phyloP scores from a whole-genome alignment of 192 early-diverging fungal species.

The Coemansia sp. region DNA sequence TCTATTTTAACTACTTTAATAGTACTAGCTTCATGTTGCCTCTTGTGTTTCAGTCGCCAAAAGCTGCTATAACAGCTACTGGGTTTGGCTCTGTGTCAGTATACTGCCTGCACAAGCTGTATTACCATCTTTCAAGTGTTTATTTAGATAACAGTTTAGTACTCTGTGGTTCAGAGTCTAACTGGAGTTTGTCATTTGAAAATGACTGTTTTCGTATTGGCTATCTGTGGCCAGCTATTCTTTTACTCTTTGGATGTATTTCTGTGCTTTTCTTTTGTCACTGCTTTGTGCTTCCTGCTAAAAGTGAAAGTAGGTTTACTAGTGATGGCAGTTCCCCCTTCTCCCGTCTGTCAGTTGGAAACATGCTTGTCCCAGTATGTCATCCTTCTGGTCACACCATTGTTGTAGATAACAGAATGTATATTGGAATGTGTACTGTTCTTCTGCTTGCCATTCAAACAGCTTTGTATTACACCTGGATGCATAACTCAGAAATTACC shows the following conservation, averaged over 20 bases:
- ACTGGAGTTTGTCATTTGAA: background rate
- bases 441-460: too few relatives aligned
- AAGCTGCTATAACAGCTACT: background rate
- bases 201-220: conserved; percentile 12
- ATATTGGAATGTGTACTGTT: too few relatives aligned
- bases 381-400: too few relatives aligned
- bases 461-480: too few relatives aligned
- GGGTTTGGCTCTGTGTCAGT: background rate
- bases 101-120: background rate
- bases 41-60: background rate
- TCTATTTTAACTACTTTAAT: too few relatives aligned
- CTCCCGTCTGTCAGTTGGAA: too few relatives aligned
- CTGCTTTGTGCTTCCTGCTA: background rate
- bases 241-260: background rate
- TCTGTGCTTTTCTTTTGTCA: conserved; percentile 4
- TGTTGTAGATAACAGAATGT: too few relatives aligned
- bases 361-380: too few relatives aligned
- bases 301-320: background rate
- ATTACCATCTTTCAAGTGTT: background rate
- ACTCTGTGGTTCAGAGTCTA: background rate
- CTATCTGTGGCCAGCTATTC: conserved; percentile 20
- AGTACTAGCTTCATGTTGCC: background rate
- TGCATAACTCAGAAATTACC: too few relatives aligned
- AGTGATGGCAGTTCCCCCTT: too few relatives aligned
- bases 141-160: background rate